Evolutionary conservation across 2,329 filamentous ascomycete genomes (phyloP), one percentile per base, ranked within the genome.

Genomic region (Stenocarpella maydis): DNA sequence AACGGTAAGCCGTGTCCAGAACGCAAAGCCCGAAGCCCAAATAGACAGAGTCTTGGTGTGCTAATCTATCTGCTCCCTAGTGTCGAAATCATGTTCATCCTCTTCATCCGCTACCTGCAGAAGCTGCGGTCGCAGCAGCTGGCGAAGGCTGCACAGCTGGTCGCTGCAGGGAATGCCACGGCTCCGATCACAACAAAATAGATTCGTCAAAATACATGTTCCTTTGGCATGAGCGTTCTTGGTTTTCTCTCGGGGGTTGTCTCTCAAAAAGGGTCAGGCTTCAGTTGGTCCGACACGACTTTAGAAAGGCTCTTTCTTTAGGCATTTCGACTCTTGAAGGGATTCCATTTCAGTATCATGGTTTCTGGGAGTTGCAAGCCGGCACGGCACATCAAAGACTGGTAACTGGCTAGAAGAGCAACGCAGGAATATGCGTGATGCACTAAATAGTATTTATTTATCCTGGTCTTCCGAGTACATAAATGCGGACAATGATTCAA

Each of bases 41-140:
- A 8, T 10, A n/a, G n/a, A n/a, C n/a, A n/a, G n/a, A n/a, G n/a
- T n/a, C n/a, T n/a, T n/a, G 28, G 12, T 12, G 21, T 58, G 26
- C 60, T 54, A 58, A 24, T 69, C 71, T 72, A 26, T 37, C 4
- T 55, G n/a, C 7, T 4, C 17, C 28, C 49, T 63, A 94, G 93
- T 74, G 93, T 98, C 81, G 96, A 98, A 80, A 83, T 98, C 19
- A 79, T 94, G 53, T 98, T 98, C 78, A 85, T 98, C 72, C 83
- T 97, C 34, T 86, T 99, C 63, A 90, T 98, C 80, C 89, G 93
- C 75, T 97, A 96, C 75, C 77, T 98, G 65, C 88, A 90, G 74
- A 88, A 90, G 74, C 75, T 97, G 69, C 89, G 88, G 75, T 86
- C 90, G 53, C 86, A 91, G 73, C 91, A 92, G 78, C 82, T 97